Conservation (phyloP, 768 basidiomycete species). For the Russula olivacea region DNA sequence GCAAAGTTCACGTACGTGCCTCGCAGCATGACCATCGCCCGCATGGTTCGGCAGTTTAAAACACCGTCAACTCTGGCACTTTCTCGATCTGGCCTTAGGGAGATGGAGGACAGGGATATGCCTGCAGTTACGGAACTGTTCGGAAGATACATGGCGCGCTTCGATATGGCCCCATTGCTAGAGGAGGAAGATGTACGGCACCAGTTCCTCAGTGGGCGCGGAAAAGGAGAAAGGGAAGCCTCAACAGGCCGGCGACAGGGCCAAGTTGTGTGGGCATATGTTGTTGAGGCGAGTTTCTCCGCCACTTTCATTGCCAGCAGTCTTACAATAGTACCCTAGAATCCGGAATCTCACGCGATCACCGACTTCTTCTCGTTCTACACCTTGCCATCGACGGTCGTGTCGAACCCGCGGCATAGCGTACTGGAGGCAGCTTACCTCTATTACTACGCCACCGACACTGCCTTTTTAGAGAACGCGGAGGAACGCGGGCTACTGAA, state of each 20-base stretch:
- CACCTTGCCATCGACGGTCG: conserved; percentile 89
- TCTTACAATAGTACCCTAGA: conserved; percentile 40
- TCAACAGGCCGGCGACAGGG: conserved; percentile 49
- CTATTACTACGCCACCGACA: conserved; percentile 89
- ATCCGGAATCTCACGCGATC: conserved; percentile 73
- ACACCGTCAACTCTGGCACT: conserved; percentile 48
- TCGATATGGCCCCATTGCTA: conserved; percentile 75
- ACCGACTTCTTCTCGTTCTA: conserved; percentile 98
- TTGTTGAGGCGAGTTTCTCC: conserved; percentile 68
- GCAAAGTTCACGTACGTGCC: conserved; percentile 86
- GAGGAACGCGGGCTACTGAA: conserved; percentile 61
- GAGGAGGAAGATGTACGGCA: conserved; percentile 75
- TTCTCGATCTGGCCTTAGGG: conserved; percentile 58
- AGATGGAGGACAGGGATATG: conserved; percentile 82
- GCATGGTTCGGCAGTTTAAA: conserved; percentile 75
- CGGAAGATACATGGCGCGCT: conserved; percentile 74
- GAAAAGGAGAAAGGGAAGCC: conserved; percentile 47
- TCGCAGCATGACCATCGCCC: conserved; percentile 82
- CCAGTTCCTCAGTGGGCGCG: conserved; percentile 82
- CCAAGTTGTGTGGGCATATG: conserved; percentile 95
- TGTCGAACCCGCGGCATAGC: conserved; percentile 64
- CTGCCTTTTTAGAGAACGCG: conserved; percentile 54
- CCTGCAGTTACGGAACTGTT: conserved; percentile 64
- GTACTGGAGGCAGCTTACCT: conserved; percentile 89
- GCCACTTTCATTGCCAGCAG: not conserved